Evolutionary conservation across 495 filamentous ascomycete genomes (phyloP), one percentile per base, ranked within the genome.

Genomic region (Barbatosphaeria neglecta): DNA sequence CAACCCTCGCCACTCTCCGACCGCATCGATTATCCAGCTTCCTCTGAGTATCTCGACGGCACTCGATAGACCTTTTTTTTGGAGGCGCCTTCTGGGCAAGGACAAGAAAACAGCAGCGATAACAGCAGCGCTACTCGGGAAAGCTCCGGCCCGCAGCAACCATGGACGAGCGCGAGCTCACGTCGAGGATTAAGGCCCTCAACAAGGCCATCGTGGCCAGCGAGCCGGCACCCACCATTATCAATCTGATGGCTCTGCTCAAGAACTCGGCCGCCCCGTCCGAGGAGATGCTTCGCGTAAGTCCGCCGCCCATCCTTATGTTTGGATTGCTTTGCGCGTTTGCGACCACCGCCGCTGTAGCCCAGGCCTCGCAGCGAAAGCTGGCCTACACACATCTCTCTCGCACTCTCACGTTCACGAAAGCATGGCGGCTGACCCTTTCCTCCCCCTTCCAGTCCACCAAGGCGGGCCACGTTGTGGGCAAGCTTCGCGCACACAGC

Each of bases 91-190:
- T n/a, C n/a, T n/a, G n/a, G n/a, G n/a, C n/a, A n/a, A n/a, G n/a
- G 13, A 4, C 31, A n/a, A 10, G 6, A 35, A 11, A 10, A 35
- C 13, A 35, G 4, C 35, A 15, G 18, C 28, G 28, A 33, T 15
- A 15, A 33, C 28, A 33, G 7, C 28, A 33, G 15, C 28, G 28
- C 28, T 33, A 33, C 28, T 33, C 28, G 7, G 28, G 7, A 7
- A 33, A 7, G 28, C 33, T 37, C 4, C 33, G 18, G 25, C 25
- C 28, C 27, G 28, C 24, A 37, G 35, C 33, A 48, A 56, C 22
- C 33, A 90, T 95, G 87, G 86, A 95, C 54, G 76, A 79, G 52
- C 84, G 83, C 64, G 84, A 89, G 52, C 78, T 98, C 33, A 78
- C 82, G 38, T 62, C 75, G 44, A 79, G 77, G 56, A 78, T 86